Percentiles rank a stretch among this genome's conserved stretches.
These are phyloP conservation scores for Helicosporidium sp. DNA, from an alignment of 139 green algal species.

Conservation along the genomic window DNA sequence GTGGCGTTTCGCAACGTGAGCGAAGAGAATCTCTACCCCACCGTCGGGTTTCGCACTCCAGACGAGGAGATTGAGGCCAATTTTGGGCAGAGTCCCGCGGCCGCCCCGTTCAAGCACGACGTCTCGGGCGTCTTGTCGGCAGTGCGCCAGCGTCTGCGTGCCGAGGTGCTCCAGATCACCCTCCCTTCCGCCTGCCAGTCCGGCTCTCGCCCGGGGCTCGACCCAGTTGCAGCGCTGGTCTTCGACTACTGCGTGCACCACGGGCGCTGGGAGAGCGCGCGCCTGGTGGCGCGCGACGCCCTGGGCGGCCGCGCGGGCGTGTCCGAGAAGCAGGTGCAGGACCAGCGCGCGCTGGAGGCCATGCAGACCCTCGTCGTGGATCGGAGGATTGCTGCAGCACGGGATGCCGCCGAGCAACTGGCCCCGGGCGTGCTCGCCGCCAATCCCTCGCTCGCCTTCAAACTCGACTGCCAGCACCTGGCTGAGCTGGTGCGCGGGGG, in stretches of 20 bases:
- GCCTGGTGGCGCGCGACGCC: conserved; percentile 31
- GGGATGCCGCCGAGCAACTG: conserved; percentile 12
- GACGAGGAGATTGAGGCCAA: conserved; percentile 50
- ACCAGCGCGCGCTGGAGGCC: conserved; percentile 2
- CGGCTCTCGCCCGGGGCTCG: too few relatives aligned
- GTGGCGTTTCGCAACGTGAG: conserved; percentile 44
- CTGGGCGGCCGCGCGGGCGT: conserved; percentile 17
- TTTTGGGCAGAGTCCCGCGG: too few relatives aligned
- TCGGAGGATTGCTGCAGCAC: conserved; percentile 12
- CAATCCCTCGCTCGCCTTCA: conserved; percentile 28
- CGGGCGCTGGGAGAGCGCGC: conserved; percentile 31
- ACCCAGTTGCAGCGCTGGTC: conserved; percentile 34
- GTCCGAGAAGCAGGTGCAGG: neutral
- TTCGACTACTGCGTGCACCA: conserved; percentile 49
- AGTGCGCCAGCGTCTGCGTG: too few relatives aligned
- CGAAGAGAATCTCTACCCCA: conserved; percentile 42
- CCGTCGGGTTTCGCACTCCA: conserved; percentile 47
- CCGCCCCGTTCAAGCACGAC: too few relatives aligned
- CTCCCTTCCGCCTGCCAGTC: too few relatives aligned
- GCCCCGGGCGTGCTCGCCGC: conserved; percentile 24
- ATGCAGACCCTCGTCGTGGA: conserved; percentile 1
- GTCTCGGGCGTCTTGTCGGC: too few relatives aligned
- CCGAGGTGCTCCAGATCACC: too few relatives aligned
- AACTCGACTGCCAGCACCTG: conserved; percentile 42
- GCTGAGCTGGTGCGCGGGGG: conserved; percentile 37